These are phyloP conservation scores for Flaveria trinervia DNA, from an alignment of 129 eudicot genomes.

Conservation along the genomic window DNA sequence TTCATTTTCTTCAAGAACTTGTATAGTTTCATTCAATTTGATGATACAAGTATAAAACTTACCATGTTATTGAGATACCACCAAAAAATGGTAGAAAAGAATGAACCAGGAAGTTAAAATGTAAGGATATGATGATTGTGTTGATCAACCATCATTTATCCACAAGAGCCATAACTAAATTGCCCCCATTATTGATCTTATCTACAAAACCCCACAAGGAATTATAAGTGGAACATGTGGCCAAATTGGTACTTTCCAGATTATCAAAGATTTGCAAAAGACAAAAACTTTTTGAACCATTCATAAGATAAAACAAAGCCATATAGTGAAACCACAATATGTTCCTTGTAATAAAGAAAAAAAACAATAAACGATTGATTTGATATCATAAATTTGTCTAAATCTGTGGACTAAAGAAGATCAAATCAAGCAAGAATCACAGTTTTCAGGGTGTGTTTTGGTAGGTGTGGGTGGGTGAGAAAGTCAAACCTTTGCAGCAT, in stretches of 20 bases:
- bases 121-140: not conserved
- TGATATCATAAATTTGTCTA: conserved; percentile 12
- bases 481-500: conserved; percentile 64
- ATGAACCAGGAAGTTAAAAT: not conserved
- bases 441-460: not conserved
- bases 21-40: not conserved
- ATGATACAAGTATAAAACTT: not conserved
- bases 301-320: conserved; percentile 25
- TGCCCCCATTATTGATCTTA: conserved; percentile 25
- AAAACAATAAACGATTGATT: conserved; percentile 8
- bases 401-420: conserved; percentile 17
- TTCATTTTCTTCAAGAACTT: conserved; percentile 7
- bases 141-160: conserved; percentile 25
- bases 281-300: conserved; percentile 45
- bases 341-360: not conserved
- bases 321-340: conserved; percentile 35
- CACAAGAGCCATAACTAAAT: conserved; percentile 16
- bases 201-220: conserved; percentile 38
- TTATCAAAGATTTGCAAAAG: conserved; percentile 34
- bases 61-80: not conserved
- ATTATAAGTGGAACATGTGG: conserved; percentile 26
- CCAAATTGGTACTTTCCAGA: conserved; percentile 23
- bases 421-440: conserved; percentile 13
- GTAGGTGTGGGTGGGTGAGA: not conserved
- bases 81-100: not conserved